Base-by-base conservation (phyloP, 345 rosid genomes). In the Turnera subulata region DNA sequence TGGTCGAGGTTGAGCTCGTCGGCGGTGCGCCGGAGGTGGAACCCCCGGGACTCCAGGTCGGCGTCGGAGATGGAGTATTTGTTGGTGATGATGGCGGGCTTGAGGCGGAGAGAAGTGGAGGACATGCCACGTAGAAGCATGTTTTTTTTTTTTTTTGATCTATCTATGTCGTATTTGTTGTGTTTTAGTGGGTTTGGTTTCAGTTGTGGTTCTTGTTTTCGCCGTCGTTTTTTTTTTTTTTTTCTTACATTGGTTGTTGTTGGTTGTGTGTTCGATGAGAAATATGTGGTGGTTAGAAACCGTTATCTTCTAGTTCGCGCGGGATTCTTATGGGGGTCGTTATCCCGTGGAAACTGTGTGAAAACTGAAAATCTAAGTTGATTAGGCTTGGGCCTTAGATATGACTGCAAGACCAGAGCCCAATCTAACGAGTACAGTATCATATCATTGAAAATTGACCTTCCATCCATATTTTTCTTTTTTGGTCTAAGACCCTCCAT, bases 1-100 rank as follows among this genome's bases (percentile, higher is more conserved):
- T 79, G 86, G 58, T 82, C 83, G 20, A 92, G 67, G 83, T 89
- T 73, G 51, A 92, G 89, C 64, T 76, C 78, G 10, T 80, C 35
- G 11, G 73, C n/a, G 0, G 79, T 73, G 16, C 93, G 80, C 50
- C 80, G 98, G 64, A 89, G 85, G 61, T 53, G 51, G 73, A 88
- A 86, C 61, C 96, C 98, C 6, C 80, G 80, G 51, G 89, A 74
- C 43, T 76, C 58, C 18, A 88, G 86, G 60, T 77, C 82, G 2
- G 65, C 63, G 81, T 85, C 91, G 75, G 88, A 74, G 78, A 81
- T 73, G 24, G 91, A 71, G 80, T 61, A 78, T 43, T 76, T 54
- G 75, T 58, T 47, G 51, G 73, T 26, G 39, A 55, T 37, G 55
- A 76, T 35, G 46, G 66, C 6, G 51, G 44, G 71, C 59, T 47